phyloP scores from a whole-genome alignment of 2,329 filamentous ascomycete genomes.

The Stagonosporopsis tanaceti region DNA sequence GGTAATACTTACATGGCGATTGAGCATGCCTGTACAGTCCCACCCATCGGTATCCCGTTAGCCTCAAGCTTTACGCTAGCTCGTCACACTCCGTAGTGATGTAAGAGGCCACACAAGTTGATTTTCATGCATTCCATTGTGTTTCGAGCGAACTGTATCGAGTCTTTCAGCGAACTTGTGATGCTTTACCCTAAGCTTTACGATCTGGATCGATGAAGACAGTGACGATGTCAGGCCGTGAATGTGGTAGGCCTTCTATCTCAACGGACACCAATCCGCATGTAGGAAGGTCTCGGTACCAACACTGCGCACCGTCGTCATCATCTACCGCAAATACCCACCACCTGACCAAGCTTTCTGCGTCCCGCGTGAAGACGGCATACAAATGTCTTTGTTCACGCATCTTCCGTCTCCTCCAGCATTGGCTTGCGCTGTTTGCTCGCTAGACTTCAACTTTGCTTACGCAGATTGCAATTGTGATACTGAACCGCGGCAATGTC shows the following conservation, averaged over 20 bases:
- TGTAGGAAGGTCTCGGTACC: conserved; percentile 2
- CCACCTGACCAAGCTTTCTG: conserved; percentile 14
- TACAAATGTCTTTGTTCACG: conserved; percentile 3
- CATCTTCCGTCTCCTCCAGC: not conserved
- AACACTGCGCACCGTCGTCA: conserved; percentile 20
- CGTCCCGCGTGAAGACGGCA: conserved; percentile 6
- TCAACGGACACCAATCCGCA: conserved; percentile 6
- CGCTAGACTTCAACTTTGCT: not conserved
- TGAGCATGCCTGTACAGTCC: not conserved
- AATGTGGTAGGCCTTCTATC: conserved; percentile 2
- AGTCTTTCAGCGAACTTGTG: not conserved
- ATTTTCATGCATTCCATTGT: not conserved
- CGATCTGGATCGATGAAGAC: conserved; percentile 15
- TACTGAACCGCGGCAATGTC: conserved; percentile 18
- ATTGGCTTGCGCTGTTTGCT: not conserved
- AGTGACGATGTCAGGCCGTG: conserved; percentile 6
- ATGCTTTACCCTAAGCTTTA: not conserved
- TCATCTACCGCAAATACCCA: conserved; percentile 20
- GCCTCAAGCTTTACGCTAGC: not conserved
- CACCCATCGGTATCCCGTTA: not conserved
- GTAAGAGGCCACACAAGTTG: not conserved
- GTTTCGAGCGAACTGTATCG: not conserved
- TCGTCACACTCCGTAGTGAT: not conserved
- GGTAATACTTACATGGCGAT: not conserved
- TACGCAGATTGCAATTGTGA: conserved; percentile 7